Percentiles rank a stretch among this genome's conserved stretches.
phyloP scores from a whole-genome alignment of 495 filamentous ascomycete species.

The Terfezia boudieri region DNA sequence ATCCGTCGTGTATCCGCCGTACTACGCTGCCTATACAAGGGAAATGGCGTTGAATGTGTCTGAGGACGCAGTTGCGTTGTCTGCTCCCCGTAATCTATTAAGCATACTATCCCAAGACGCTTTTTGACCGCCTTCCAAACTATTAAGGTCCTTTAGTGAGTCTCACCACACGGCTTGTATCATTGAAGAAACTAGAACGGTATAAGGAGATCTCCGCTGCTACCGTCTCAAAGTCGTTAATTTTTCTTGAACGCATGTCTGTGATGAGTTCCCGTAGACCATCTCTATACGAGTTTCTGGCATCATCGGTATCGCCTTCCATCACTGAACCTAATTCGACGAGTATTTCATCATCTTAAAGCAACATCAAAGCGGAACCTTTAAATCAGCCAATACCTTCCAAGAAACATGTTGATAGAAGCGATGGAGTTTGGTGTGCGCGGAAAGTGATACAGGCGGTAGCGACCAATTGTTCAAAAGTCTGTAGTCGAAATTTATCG shows the following conservation, averaged over 20 bases:
- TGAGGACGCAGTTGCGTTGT: too few relatives aligned
- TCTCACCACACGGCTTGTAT: not conserved
- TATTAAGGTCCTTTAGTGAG: not conserved
- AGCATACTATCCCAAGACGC: too few relatives aligned
- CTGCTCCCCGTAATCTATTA: too few relatives aligned
- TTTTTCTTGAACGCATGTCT: slow-evolving; percentile 46
- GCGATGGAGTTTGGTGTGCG: slow-evolving; percentile 1
- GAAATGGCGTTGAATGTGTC: too few relatives aligned
- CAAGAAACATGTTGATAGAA: not conserved
- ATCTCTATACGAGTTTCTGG: slow-evolving; percentile 45
- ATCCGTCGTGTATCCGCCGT: too few relatives aligned
- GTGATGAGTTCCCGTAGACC: slow-evolving; percentile 58
- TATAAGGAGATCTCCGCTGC: slow-evolving; percentile 62
- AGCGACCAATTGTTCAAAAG: too few relatives aligned
- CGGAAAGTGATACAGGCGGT: too few relatives aligned
- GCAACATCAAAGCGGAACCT: slow-evolving; percentile 24
- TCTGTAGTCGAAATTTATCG: too few relatives aligned
- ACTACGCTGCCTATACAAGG: too few relatives aligned
- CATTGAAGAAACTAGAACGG: slow-evolving; percentile 27
- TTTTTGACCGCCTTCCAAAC: too few relatives aligned
- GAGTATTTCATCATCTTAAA: slow-evolving; percentile 66
- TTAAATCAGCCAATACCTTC: slow-evolving; percentile 35
- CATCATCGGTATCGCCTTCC: slow-evolving; percentile 47
- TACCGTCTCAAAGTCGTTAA: slow-evolving; percentile 62
- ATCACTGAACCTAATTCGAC: slow-evolving; percentile 52